Conservation (phyloP, 2,329 filamentous ascomycete genomes). For the Chrysoporthe cubensis region DNA sequence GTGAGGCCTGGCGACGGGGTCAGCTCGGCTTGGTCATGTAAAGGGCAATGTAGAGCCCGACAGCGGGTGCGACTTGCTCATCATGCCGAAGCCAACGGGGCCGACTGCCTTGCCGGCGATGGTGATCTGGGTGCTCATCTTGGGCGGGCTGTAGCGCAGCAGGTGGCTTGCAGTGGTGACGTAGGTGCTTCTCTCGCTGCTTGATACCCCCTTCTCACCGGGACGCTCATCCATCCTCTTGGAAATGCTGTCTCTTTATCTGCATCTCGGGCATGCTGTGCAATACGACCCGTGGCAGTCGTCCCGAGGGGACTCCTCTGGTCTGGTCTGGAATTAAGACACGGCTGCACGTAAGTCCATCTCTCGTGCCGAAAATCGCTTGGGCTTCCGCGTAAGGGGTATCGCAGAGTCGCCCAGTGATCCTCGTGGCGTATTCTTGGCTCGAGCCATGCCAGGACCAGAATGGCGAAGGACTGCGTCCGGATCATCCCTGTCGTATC, state of each 20-base stretch:
- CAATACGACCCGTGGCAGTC: neutral
- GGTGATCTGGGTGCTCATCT: constrained; percentile 4
- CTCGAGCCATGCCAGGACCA: neutral
- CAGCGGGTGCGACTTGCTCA: constrained; percentile 41
- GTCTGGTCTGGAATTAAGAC: neutral
- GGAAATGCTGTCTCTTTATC: neutral
- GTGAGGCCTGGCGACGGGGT: constrained; percentile 13
- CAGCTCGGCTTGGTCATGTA: neutral
- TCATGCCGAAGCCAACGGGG: constrained; percentile 36
- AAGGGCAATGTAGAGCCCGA: neutral
- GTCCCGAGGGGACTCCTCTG: neutral
- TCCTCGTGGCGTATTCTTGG: neutral
- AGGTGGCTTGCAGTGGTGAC: neutral
- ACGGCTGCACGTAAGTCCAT: neutral
- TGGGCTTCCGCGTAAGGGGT: neutral
- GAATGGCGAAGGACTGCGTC: neutral
- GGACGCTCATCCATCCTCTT: neutral
- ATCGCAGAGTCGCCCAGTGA: neutral
- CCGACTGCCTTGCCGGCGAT: constrained; percentile 21
- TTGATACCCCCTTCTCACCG: neutral
- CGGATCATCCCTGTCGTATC: neutral
- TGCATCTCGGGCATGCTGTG: neutral
- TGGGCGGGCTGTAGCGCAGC: neutral
- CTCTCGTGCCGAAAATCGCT: neutral
- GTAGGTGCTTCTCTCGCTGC: neutral